phyloP scores from a whole-genome alignment of 2,329 filamentous ascomycete genomes.

The Botrytis sinoallii region DNA sequence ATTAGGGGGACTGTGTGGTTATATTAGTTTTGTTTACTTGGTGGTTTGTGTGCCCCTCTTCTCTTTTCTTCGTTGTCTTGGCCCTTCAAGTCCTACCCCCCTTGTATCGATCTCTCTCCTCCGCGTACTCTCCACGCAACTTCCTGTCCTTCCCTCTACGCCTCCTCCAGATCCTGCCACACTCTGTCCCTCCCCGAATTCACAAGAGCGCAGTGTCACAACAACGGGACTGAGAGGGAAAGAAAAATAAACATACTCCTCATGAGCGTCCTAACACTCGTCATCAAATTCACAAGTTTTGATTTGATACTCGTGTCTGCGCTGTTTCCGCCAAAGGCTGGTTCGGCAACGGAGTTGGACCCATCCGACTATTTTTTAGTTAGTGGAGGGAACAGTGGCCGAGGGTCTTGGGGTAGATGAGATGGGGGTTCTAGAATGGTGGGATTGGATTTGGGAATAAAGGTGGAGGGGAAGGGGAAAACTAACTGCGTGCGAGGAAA shows the following conservation, averaged over 20 bases:
- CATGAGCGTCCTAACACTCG: slow-evolving; percentile 87
- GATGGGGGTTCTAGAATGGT: neutral
- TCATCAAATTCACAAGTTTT: slow-evolving; percentile 85
- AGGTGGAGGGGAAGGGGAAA: neutral
- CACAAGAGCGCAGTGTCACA: neutral
- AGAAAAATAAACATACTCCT: slow-evolving; percentile 63
- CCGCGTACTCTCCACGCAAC: neutral
- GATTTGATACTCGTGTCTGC: slow-evolving; percentile 78
- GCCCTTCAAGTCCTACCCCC: neutral
- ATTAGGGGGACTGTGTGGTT: slow-evolving; percentile 72
- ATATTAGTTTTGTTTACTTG: neutral
- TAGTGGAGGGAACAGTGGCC: neutral
- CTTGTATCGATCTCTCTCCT: neutral
- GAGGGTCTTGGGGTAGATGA: neutral
- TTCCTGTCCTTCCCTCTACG: neutral
- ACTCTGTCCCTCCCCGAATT: neutral
- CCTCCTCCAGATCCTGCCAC: neutral
- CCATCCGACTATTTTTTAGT: slow-evolving; percentile 67
- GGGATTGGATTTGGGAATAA: neutral
- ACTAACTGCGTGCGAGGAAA: slow-evolving; percentile 75
- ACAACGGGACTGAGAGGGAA: neutral
- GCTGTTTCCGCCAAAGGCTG: slow-evolving; percentile 66
- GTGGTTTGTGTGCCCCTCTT: neutral
- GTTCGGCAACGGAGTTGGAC: slow-evolving; percentile 64
- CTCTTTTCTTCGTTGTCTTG: neutral